Percentiles rank a stretch among this genome's conserved stretches.
phyloP scores from a whole-genome alignment of 1,139 yeast genomes.

The Candida freyschussii region DNA sequence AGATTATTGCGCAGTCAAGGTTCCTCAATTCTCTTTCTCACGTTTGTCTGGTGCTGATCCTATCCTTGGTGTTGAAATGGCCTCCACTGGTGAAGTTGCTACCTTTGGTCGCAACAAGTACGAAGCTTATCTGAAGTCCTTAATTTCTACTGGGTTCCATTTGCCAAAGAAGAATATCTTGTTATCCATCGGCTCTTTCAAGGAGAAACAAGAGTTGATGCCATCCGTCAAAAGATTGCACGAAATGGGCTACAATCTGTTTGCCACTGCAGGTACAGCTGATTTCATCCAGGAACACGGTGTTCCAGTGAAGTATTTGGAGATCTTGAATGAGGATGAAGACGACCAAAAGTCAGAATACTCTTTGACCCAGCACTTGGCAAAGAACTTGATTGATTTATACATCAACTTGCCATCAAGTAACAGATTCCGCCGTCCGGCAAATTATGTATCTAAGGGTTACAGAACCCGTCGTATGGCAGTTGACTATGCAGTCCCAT shows the following conservation, averaged over 20 bases:
- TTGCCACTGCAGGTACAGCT: conserved; percentile 99
- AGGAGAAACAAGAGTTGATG: conserved; percentile 89
- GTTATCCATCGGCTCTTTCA: conserved; percentile 94
- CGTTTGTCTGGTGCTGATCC: conserved; percentile 99
- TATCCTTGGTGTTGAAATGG: conserved; percentile 98
- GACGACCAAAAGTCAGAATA: conserved; percentile 88
- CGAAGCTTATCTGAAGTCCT: conserved; percentile 94
- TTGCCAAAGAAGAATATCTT: conserved; percentile 93
- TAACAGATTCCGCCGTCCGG: conserved; percentile 98
- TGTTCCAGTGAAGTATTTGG: conserved; percentile 91
- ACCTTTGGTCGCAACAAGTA: conserved; percentile 93
- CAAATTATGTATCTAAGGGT: conserved; percentile 95
- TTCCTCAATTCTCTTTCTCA: conserved; percentile 97
- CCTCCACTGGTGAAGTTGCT: conserved; percentile 99
- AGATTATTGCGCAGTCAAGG: conserved; percentile 95
- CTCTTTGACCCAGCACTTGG: conserved; percentile 93
- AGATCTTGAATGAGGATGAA: conserved; percentile 65
- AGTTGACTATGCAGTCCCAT: conserved; percentile 95
- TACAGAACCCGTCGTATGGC: conserved; percentile 99
- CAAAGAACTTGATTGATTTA: conserved; percentile 92
- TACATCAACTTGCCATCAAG: conserved; percentile 96
- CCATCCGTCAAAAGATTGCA: conserved; percentile 81
- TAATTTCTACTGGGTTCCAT: conserved; percentile 91
- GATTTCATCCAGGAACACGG: conserved; percentile 95
- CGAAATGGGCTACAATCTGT: conserved; percentile 82